phyloP scores from a whole-genome alignment of 108 stramenopile species.

The Nannochloropsis gaditana region DNA sequence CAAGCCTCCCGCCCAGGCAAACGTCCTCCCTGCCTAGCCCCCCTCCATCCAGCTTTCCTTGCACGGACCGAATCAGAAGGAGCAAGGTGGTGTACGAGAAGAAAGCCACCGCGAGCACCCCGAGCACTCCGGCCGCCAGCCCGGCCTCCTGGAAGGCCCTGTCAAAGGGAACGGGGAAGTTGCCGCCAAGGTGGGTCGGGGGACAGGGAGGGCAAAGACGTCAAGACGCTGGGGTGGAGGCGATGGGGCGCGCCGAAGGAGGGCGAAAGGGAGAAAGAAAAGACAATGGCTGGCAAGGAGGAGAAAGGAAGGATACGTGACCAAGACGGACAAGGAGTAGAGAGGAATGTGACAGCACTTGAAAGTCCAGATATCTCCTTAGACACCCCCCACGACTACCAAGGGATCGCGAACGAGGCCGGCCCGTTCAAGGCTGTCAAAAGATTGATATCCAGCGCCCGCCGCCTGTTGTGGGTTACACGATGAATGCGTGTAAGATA shows the following conservation, averaged over 20 bases:
- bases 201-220: no score
- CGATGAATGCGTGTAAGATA: background rate
- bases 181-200: no score
- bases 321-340: background rate
- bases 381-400: background rate
- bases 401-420: background rate
- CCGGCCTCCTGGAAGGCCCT: background rate
- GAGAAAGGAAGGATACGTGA: no score
- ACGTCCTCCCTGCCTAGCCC: no score
- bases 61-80: background rate
- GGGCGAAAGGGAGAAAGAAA: no score
- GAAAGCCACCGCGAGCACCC: background rate
- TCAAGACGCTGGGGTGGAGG: no score
- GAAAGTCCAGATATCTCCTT: background rate
- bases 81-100: background rate
- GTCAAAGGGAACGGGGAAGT: background rate
- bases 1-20: no score
- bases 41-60: background rate
- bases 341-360: background rate
- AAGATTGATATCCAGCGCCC: background rate
- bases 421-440: constrained; percentile 11
- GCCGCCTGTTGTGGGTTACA: background rate
- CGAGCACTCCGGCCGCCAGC: background rate
- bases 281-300: no score
- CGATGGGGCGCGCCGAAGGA: no score